Conservation (phyloP, 176 grass and related monocot species). For the Triticum dicoccoides region DNA sequence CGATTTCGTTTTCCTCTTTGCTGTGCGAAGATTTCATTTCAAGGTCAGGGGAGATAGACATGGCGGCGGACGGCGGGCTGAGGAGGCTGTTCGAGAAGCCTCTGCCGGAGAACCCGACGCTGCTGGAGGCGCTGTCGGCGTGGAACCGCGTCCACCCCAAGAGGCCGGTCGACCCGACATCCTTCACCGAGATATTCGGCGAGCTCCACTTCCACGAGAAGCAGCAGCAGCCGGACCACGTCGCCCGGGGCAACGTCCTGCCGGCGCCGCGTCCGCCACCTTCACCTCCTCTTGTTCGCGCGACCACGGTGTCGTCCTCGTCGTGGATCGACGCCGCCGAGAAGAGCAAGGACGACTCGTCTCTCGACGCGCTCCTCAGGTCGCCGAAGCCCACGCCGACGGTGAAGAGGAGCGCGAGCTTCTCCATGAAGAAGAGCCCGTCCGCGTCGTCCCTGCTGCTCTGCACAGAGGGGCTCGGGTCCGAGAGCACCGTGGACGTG, state of each 20-base stretch:
- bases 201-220: slow-evolving; percentile 88
- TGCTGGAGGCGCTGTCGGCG: slow-evolving; percentile 81
- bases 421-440: slow-evolving; percentile 45
- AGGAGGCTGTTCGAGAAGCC: slow-evolving; percentile 88
- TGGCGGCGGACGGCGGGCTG: slow-evolving; percentile 70
- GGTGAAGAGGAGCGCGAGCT: slow-evolving; percentile 47
- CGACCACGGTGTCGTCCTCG: background rate
- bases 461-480: slow-evolving; percentile 86
- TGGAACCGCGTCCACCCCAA: slow-evolving; percentile 54
- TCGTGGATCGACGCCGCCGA: slow-evolving; percentile 30
- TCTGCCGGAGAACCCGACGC: slow-evolving; percentile 79
- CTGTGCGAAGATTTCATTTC: background rate
- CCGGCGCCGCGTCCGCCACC: background rate
- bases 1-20: background rate
- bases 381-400: slow-evolving; percentile 23
- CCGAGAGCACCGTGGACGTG: slow-evolving; percentile 80
- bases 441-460: slow-evolving; percentile 39
- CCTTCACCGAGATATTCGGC: slow-evolving; percentile 95
- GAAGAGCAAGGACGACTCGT: slow-evolving; percentile 53
- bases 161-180: slow-evolving; percentile 50
- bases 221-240: slow-evolving; percentile 20
- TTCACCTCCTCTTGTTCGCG: background rate
- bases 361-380: slow-evolving; percentile 44
- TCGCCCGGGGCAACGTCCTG: background rate
- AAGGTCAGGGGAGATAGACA: background rate